A percentile compares a stretch with the other conserved stretches of the same genome.
Conservation (phyloP, 352 stramenopile species). For the Phytophthora rubi region DNA sequence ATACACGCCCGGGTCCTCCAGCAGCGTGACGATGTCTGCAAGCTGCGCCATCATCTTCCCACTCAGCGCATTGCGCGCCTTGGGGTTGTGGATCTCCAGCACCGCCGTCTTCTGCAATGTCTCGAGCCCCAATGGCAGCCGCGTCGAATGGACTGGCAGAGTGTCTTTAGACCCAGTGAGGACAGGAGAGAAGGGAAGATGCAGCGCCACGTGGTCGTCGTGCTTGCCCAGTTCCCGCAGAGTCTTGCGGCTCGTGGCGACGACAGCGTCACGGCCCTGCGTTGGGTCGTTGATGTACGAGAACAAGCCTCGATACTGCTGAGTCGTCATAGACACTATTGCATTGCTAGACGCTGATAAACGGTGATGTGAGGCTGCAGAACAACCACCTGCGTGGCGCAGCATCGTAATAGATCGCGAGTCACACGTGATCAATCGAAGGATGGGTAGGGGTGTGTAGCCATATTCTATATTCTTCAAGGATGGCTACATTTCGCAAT, state of each 20-base stretch:
- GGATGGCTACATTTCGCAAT: too few species aligned
- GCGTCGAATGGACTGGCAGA: not conserved
- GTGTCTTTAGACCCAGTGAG: not conserved
- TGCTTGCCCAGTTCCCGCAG: constrained; percentile 47
- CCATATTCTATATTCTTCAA: too few species aligned
- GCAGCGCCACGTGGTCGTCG: constrained; percentile 37
- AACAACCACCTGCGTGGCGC: not conserved
- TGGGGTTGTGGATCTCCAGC: constrained; percentile 69
- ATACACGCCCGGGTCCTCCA: constrained; percentile 61
- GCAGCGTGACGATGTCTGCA: constrained; percentile 57
- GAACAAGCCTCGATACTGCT: constrained; percentile 41
- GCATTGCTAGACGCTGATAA: constrained; percentile 34
- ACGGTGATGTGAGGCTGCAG: constrained; percentile 46
- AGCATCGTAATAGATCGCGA: not conserved
- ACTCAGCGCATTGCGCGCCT: constrained; percentile 72
- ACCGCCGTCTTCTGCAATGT: constrained; percentile 52
- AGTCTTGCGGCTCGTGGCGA: constrained; percentile 45
- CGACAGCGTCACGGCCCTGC: constrained; percentile 41
- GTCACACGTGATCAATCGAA: too few species aligned
- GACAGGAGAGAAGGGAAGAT: constrained; percentile 39
- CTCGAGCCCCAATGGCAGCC: constrained; percentile 14
- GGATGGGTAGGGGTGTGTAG: too few species aligned
- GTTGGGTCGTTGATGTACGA: constrained; percentile 52
- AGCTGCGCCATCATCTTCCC: constrained; percentile 90
- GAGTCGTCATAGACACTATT: not conserved